Base-by-base conservation (phyloP, 2,329 filamentous ascomycete genomes). In the Parastagonospora avenae region DNA sequence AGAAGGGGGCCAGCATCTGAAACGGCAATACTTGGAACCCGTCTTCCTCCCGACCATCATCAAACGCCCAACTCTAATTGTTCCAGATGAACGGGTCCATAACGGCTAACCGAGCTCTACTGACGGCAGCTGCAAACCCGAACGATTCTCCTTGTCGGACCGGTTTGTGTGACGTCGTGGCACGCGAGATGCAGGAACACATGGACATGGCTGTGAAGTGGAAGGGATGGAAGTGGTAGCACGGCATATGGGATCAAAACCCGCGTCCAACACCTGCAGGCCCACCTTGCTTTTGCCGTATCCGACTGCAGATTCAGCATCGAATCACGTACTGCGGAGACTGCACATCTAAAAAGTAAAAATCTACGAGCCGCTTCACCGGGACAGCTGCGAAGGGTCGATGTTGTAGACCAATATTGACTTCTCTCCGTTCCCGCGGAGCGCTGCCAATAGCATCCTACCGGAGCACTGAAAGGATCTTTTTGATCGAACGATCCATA, bases 101-200 rank as follows among this genome's bases (percentile, higher is more conserved):
- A 42, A 42, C 36, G 29, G 19, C 30, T 29, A 19, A 41, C 29
- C 36, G 14, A 41, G 29, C 19, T 24, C 19, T 24, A 14, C 36
- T 46, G 36, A 28, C 36, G 19, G 19, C 19, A 29, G 14, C 19
- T 32, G 30, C 30, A 32, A 32, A 24, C 19, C 30, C n/a, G 3
- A 32, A 32, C 30, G 37, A 16, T 19, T 39, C 27, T 15, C 37
- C n/a, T 39, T 48, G 14, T 19, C 38, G 46, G 39, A 19, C 14
- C 46, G 28, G 46, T 12, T 27, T 41, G 32, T 15, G 37, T 41
- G 42, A 38, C 27, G 28, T 32, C 10, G 30, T 48, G 30, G 11
- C n/a, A 42, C 39, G 19, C 46, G 30, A 48, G 46, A 41, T 48
- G 31, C 38, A 48, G 39, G 46, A 41, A 48, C 46, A 30, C 16